Evolutionary conservation across 306 rosid genomes (phyloP).

Genomic region (Dicorynia guianensis): DNA sequence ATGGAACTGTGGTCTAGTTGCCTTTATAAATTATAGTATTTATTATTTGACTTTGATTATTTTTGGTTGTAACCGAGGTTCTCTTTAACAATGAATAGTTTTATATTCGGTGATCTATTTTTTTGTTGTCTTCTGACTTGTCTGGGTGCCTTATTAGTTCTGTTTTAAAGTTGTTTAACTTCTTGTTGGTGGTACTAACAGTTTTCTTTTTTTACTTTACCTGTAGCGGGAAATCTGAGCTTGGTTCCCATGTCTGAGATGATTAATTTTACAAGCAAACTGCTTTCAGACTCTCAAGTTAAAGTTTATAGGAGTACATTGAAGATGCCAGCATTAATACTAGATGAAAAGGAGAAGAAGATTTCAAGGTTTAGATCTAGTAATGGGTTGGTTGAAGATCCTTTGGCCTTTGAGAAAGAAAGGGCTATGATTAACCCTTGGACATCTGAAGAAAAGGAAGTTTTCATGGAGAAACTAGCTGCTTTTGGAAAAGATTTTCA

Average conservation of each 20-base stretch:
- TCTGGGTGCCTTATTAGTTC: neutral
- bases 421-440: constrained; percentile 86
- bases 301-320: constrained; percentile 59
- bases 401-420: constrained; percentile 84
- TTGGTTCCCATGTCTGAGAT: constrained; percentile 65
- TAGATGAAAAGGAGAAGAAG: constrained; percentile 78
- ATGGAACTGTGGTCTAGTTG: neutral
- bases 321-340: constrained; percentile 90
- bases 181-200: neutral
- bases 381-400: constrained; percentile 93
- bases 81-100: neutral
- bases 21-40: neutral
- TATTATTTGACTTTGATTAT: neutral
- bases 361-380: constrained; percentile 67
- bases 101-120: constrained; percentile 4
- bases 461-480: constrained; percentile 74
- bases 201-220: neutral
- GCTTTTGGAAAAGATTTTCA: constrained; percentile 79
- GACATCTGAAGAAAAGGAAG: constrained; percentile 71
- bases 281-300: constrained; percentile 72
- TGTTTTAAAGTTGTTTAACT: neutral
- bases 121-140: neutral
- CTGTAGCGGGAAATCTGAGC: constrained; percentile 69
- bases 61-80: neutral
- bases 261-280: constrained; percentile 61